Percentiles rank a stretch among this genome's conserved stretches.
Evolutionary conservation across 106 monocot genomes (phyloP).

Genomic region (Agapanthus africanus): DNA sequence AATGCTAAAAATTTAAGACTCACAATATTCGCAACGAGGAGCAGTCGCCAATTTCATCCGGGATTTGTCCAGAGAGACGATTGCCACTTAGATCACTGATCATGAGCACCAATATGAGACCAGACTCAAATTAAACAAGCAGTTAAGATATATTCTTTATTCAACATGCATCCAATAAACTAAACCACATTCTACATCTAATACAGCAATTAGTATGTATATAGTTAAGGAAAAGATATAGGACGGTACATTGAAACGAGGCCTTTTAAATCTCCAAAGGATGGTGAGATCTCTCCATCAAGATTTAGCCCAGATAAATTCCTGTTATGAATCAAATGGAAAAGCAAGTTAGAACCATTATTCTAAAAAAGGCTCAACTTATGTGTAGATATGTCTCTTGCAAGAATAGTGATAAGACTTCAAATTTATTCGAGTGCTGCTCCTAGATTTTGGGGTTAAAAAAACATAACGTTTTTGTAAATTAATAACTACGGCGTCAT

Average conservation of each 20-base stretch:
- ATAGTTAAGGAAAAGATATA: neutral
- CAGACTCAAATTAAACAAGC: slow-evolving; percentile 1
- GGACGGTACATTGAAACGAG: slow-evolving; percentile 50
- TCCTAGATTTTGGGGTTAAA: no score
- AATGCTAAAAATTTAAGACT: no score
- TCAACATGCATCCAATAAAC: neutral
- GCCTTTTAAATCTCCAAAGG: slow-evolving; percentile 62
- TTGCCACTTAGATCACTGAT: slow-evolving; percentile 69
- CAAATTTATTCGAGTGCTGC: no score
- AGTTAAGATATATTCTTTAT: neutral
- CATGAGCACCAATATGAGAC: slow-evolving; percentile 5
- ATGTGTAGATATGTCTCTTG: no score
- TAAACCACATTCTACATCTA: neutral
- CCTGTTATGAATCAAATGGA: slow-evolving; percentile 23
- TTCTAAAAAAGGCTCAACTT: no score
- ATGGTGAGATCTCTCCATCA: slow-evolving; percentile 82
- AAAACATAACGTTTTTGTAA: no score
- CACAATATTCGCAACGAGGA: slow-evolving; percentile 55
- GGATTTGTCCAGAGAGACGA: slow-evolving; percentile 74
- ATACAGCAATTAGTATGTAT: neutral
- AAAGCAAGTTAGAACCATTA: neutral
- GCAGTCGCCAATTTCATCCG: slow-evolving; percentile 95
- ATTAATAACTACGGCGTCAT: no score
- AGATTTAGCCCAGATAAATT: slow-evolving; percentile 85
- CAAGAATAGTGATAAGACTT: no score